phyloP scores from a whole-genome alignment of 202 grass and related monocot species.

The Sporobolus alterniflorus region DNA sequence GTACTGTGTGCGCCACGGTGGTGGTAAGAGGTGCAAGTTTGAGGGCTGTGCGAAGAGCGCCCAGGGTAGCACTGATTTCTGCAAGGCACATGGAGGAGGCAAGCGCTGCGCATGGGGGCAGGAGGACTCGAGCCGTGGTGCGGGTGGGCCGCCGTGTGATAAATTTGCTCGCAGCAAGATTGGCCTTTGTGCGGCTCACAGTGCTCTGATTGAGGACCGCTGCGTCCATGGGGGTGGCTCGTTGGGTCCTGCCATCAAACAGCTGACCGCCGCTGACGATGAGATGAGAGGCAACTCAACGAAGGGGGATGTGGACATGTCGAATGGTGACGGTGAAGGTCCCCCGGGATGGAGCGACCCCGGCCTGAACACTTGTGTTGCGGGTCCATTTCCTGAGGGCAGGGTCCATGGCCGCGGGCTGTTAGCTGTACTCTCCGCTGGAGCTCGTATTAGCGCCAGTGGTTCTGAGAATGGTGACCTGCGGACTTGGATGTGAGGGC shows the following conservation, averaged over 20 bases:
- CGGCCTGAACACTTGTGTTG: not conserved
- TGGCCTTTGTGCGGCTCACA: slow-evolving; percentile 61
- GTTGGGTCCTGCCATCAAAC: slow-evolving; percentile 28
- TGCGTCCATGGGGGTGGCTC: slow-evolving; percentile 62
- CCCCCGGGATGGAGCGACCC: slow-evolving; percentile 9
- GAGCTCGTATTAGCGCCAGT: not conserved
- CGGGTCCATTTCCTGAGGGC: slow-evolving; percentile 48
- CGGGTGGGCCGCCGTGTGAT: slow-evolving; percentile 42
- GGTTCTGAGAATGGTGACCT: slow-evolving; percentile 26
- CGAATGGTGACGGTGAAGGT: not conserved
- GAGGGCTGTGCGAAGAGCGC: slow-evolving; percentile 70
- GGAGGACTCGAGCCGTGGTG: slow-evolving; percentile 32
- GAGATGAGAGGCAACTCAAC: slow-evolving; percentile 15
- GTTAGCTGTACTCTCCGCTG: slow-evolving; percentile 49
- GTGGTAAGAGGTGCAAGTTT: slow-evolving; percentile 65
- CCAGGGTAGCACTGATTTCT: slow-evolving; percentile 80
- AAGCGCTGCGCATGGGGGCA: slow-evolving; percentile 63
- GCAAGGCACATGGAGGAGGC: slow-evolving; percentile 74
- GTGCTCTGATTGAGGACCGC: slow-evolving; percentile 58
- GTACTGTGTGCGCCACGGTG: slow-evolving; percentile 73
- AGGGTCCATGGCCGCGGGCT: slow-evolving; percentile 77
- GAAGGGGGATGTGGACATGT: slow-evolving; percentile 23
- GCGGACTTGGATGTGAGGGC: slow-evolving; percentile 58
- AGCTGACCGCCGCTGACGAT: not conserved
- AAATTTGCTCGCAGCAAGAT: slow-evolving; percentile 64